Base-by-base conservation (phyloP, 805 yeast species). In the Maudiozyma pseudohumilis region DNA sequence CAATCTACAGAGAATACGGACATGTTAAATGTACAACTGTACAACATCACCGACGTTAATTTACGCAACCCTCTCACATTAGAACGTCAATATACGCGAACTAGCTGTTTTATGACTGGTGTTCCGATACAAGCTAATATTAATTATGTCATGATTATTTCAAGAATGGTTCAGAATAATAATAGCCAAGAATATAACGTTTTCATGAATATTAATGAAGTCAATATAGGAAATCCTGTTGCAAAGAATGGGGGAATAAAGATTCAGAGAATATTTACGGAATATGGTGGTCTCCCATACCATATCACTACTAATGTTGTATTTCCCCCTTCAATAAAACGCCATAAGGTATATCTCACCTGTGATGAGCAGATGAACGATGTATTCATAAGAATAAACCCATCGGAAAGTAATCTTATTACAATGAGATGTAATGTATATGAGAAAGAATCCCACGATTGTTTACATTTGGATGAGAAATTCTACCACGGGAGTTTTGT, bases 261-360 rank as follows among this genome's bases (percentile, higher is more conserved):
- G 5, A 15, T 49, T 10, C 32, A 40, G 28, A 40, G 43, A 32
- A 40, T 45, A 3, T 47, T 29, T 32, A 40, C 39, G 7, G 46
- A 45, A 19, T 53, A 38, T 40, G 58, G 56, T n/a, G 50, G 48
- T 5, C 35, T 48, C 7, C 49, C 52, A 5, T 46, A 48, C 24
- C 55, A 53, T 15, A 16, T 35, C 7, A 31, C 30, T 5, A 32
- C 29, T 16, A 29, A 35, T 7, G 33, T 44, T 12, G 6, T 7
- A 2, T 52, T 55, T 45, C 17, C 32, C 3, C 11, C 29, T 12
- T 28, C 37, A 4, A 30, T 40, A 2, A 41, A 41, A 3, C 41
- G 48, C 20, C 18, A 36, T 6, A 44, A 47, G 38, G 21, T 47
- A 22, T 20, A n/a, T 6, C 18, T 46, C 11, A 13, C 16, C 4